These are phyloP conservation scores for Elasticomyces elasticus DNA, from an alignment of 495 filamentous ascomycete species.

Conservation along the genomic window DNA sequence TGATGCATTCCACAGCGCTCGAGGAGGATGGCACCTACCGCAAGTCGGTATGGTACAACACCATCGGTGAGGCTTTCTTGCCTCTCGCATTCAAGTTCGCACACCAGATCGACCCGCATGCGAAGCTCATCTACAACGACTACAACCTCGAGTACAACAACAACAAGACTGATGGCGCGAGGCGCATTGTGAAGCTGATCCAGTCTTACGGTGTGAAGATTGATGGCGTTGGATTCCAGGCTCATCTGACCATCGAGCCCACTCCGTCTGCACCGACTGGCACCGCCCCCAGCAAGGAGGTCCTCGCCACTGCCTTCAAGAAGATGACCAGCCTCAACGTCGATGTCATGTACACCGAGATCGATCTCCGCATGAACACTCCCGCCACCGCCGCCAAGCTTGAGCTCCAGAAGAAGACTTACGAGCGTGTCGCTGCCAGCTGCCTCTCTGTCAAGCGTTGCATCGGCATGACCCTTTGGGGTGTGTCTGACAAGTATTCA, in stretches of 20 bases:
- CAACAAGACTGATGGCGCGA: conserved; percentile 38
- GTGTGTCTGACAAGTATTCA: conserved; percentile 42
- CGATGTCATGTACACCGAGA: conserved; percentile 50
- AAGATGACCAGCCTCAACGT: conserved; percentile 34
- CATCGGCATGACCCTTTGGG: conserved; percentile 54
- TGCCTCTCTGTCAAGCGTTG: conserved; percentile 47
- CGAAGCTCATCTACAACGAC: conserved; percentile 58
- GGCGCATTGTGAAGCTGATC: conserved; percentile 39
- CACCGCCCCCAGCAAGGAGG: conserved; percentile 22
- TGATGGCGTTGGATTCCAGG: conserved; percentile 50
- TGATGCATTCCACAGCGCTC: no score
- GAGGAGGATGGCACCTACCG: conserved; percentile 27
- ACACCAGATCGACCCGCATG: conserved; percentile 42
- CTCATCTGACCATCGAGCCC: conserved; percentile 45
- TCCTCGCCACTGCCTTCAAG: conserved; percentile 25
- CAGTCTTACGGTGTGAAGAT: conserved; percentile 42
- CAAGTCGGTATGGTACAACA: conserved; percentile 14
- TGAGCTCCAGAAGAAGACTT: conserved; percentile 47
- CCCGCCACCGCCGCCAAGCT: conserved; percentile 37
- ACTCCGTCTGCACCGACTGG: conserved; percentile 35
- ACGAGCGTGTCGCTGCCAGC: conserved; percentile 42
- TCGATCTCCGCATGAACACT: conserved; percentile 41
- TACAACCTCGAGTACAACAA: conserved; percentile 49
- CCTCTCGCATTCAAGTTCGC: conserved; percentile 38
- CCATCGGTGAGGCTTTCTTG: conserved; percentile 23